Base-by-base conservation (phyloP, 1,284 basidiomycete genomes). In the Golubevia sp. region DNA sequence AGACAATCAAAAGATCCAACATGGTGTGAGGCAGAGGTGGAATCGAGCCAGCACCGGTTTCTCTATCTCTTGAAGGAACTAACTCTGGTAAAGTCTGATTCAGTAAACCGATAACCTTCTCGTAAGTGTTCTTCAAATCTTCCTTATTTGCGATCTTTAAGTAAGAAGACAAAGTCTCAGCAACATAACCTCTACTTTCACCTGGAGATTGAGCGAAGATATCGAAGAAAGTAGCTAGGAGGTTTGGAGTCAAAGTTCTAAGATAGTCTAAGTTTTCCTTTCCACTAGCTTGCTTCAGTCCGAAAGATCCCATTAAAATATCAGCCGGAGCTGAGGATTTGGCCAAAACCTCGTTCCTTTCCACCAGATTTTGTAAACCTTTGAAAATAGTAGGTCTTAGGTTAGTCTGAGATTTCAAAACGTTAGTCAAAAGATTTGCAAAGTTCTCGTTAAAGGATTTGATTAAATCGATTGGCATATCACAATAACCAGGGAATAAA, bases 151-250 rank as follows among this genome's bases (percentile, higher is more conserved):
- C 90, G 68, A 98, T 91, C 6, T 88, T 88, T 24, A 92, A 87
- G 92, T 95, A 99, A n/a, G 88, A 87, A 21, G 87, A 88, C 73
- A 98, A 92, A 38, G 92, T 92, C 61, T 96, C 93, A 48, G 93
- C 92, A n/a, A 98, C 89, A 84, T 90, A 88, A 2, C 90, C 90
- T 55, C 93, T 88, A 53, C 88, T 88, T 68, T 96, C 93, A 53
- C 89, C 87, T 2, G 88, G 88, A 23, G 92, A 89, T 74, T 89
- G 94, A 66, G 91, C 88, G 84, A 97, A 98, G n/a, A 99, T 91
- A 81, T 99, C 98, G 87, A 98, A 96, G 52, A 97, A 87, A 2
- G 98, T 93, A 0, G 93, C 91, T 25, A 98, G 88, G 90, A 97
- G 95, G 77, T 93, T 96, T 79, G 94, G 92, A 0, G 90, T 91